Evolutionary conservation across 2,329 filamentous ascomycete genomes (phyloP), one percentile per base, ranked within the genome.

Genomic region (Rhytidhysteron rufulum): DNA sequence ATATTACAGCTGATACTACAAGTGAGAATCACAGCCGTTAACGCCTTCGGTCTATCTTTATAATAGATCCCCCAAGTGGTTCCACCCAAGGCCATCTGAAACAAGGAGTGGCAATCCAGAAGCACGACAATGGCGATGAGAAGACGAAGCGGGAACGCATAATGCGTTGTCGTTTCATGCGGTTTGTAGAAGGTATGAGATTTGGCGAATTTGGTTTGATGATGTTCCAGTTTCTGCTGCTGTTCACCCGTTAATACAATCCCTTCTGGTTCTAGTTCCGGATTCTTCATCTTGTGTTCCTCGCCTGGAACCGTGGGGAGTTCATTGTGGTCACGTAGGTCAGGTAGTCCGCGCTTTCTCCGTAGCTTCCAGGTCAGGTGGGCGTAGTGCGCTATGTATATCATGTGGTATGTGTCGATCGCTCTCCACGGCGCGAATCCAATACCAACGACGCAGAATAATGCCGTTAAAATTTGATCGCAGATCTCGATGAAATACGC

Each of bases 131-230:
- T 80, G 42, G 83, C 78, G 25, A 90, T 74, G 24, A 90, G 78
- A 6, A 86, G 72, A 17, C 75, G 72, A 1, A 88, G 68, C 0
- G 86, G 85, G 45, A 91, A 91, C 0, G 86, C 82, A 55, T 78
- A 75, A 58, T 91, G 86, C 0, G 86, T 90, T 16, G 77, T 70
- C 0, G 86, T 90, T 63, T 90, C 86, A 62, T 90, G 83, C 0
- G 86, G 86, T 54, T 88, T 88, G 71, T 90, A 91, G 63, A 89
- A 91, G 6, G 84, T 88, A 60, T 91, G 86, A 0, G 83, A 87
- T 49, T 83, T 86, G 51, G 83, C 74, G 51, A 90, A 83, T 54
- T 88, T 88, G 49, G 73, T 75, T 54, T 88, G 83, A 55, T 90
- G 86, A 56, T 90, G 82, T 27, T 79, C 72, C 9, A 90, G 72